A percentile compares a stretch with the other conserved stretches of the same genome.
These are phyloP conservation scores for Echeveria elegans DNA, from an alignment of 164 flowering plant genomes.

Conservation along the genomic window DNA sequence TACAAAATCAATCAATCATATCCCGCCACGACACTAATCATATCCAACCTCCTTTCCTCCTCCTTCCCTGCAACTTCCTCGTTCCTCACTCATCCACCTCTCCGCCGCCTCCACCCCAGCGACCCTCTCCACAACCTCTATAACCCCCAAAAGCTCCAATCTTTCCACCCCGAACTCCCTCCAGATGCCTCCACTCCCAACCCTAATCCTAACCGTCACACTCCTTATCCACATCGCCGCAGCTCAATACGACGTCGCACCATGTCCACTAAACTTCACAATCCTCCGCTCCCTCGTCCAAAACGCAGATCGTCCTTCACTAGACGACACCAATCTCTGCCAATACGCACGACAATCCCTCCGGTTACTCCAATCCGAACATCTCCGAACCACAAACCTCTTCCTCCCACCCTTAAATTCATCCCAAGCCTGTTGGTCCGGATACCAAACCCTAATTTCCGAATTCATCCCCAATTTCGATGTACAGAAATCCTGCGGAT, in stretches of 20 bases:
- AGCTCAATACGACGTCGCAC: slow-evolving; percentile 18
- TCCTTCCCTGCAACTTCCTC: not conserved
- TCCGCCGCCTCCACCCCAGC: not conserved
- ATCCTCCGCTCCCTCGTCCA: slow-evolving; percentile 16
- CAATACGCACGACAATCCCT: slow-evolving; percentile 23
- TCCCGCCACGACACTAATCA: not conserved
- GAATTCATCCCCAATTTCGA: slow-evolving; percentile 15
- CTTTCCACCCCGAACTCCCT: not conserved
- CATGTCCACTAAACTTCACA: slow-evolving; percentile 36
- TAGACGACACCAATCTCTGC: slow-evolving; percentile 13
- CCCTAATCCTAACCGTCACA: slow-evolving; percentile 7
- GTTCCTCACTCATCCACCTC: not conserved
- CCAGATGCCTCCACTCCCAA: not conserved
- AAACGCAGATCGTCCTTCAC: slow-evolving; percentile 1
- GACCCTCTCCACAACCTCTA: not conserved
- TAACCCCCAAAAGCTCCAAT: not conserved
- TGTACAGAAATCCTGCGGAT: slow-evolving; percentile 27
- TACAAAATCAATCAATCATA: not conserved
- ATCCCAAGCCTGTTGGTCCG: slow-evolving; percentile 31
- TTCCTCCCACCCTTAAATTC: slow-evolving; percentile 29
- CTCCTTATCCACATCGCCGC: not conserved
- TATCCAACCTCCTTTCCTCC: not conserved
- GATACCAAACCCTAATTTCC: slow-evolving; percentile 19
- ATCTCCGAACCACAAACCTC: slow-evolving; percentile 16
- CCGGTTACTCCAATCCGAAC: slow-evolving; percentile 23